phyloP scores from a whole-genome alignment of 768 basidiomycete genomes.

The Lactarius pseudohatsudake region DNA sequence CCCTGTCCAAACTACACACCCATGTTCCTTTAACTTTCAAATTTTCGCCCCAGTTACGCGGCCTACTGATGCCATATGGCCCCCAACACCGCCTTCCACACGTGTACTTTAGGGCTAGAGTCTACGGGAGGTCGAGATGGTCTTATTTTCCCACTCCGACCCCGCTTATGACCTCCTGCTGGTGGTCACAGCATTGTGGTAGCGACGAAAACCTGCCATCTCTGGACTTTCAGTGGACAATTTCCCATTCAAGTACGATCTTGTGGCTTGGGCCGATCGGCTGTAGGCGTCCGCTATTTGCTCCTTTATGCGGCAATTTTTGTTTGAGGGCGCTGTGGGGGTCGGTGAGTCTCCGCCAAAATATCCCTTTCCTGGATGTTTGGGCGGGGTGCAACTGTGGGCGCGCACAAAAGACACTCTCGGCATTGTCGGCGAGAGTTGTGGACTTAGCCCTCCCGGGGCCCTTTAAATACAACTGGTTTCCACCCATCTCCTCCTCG shows the following conservation, averaged over 20 bases:
- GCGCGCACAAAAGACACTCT: slow-evolving; percentile 3
- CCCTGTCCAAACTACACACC: not conserved
- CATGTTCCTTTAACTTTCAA: not conserved
- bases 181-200: not conserved
- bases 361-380: slow-evolving; percentile 19
- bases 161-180: slow-evolving; percentile 2
- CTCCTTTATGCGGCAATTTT: not conserved
- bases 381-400: slow-evolving; percentile 13
- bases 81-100: not conserved
- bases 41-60: not conserved
- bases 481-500: not conserved
- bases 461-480: slow-evolving; percentile 18
- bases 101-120: not conserved
- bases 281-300: slow-evolving; percentile 4
- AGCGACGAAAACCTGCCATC: not conserved
- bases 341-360: slow-evolving; percentile 3
- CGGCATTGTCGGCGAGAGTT: slow-evolving; percentile 3
- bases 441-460: not conserved
- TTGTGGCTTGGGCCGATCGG: slow-evolving; percentile 12
- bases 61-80: not conserved
- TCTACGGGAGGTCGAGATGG: not conserved
- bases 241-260: slow-evolving; percentile 1
- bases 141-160: slow-evolving; percentile 12
- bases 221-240: not conserved
- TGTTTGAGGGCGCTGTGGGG: slow-evolving; percentile 6